Base-by-base conservation (phyloP, 2,329 filamentous ascomycete genomes). In the Rhynchosporium agropyri region DNA sequence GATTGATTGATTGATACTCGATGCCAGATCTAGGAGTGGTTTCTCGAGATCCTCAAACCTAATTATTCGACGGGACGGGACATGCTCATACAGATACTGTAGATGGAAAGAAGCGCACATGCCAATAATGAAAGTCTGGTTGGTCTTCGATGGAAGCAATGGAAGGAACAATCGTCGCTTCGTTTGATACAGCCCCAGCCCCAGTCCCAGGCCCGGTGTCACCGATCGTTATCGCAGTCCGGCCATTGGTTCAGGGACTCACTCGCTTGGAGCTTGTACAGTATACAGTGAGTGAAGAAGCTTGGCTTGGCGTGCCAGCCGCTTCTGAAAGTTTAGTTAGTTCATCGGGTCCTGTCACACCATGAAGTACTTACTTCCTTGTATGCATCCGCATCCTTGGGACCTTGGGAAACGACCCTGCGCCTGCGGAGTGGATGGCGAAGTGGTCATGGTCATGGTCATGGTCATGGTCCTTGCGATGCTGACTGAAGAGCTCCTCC, bases 191-290 rank as follows among this genome's bases (percentile, higher is more conserved):
- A 69, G 64, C 20, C 1, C 20, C 20, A 20, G 20, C 20, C 20
- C 20, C 20, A 20, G 20, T 1, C 20, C 20, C 20, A 63, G 61
- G 29, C 28, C 62, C 66, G 61, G 61, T 70, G 67, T 70, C 69
- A 70, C 65, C 59, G 63, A 63, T 42, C 62, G 60, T 70, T 70
- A 70, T 70, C 68, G 68, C 43, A 3, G 31, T 3, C 13, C n/a
- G 13, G 12, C 65, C 51, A 68, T 67, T 69, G 50, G 68, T 42
- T 62, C 51, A 58, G 29, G 60, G 42, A 48, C 51, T 54, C 40
- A 48, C 51, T 54, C 53, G 49, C 45, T 40, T 42, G 36, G 48
- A 53, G 36, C 49, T 45, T 54, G 40, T 40, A 36, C 43, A 29
- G 20, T 20, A 20, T 20, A 20, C 20, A 20, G 20, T 20, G 20